Conservation (phyloP, 1,139 yeast genomes). For the Wickerhamomyces sp. region DNA sequence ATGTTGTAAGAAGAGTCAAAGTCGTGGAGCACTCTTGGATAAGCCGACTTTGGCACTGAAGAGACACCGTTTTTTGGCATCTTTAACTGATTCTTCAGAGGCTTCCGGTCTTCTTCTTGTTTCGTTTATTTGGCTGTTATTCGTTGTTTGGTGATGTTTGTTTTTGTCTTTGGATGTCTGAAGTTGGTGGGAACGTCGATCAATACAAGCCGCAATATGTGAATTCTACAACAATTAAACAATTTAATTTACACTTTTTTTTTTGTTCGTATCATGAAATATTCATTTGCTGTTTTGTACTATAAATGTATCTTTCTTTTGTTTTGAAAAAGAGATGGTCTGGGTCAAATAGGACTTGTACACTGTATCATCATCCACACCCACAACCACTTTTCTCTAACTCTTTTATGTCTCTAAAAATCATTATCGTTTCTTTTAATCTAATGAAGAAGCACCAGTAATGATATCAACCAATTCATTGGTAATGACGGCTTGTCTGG, state of each 20-base stretch:
- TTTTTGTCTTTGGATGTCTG: neutral
- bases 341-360: neutral
- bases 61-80: constrained; percentile 1
- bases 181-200: neutral
- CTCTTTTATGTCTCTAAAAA: neutral
- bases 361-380: constrained; percentile 1
- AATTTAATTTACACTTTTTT: neutral
- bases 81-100: neutral
- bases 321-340: no score
- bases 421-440: constrained; percentile 37
- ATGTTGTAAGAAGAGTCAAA: constrained; percentile 19
- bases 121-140: neutral
- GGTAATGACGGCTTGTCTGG: constrained; percentile 99
- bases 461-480: constrained; percentile 99
- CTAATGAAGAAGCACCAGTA: constrained; percentile 99
- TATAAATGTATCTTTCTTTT: neutral
- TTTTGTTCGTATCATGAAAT: constrained; percentile 1
- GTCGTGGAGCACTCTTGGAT: constrained; percentile 15
- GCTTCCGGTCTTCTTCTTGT: no score
- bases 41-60: constrained; percentile 18
- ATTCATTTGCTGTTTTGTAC: neutral
- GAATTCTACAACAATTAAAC: no score
- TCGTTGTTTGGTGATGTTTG: neutral
- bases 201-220: no score
- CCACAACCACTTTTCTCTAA: neutral